Conservation (phyloP, 129 eudicot genomes). For the Flaveria linearis region DNA sequence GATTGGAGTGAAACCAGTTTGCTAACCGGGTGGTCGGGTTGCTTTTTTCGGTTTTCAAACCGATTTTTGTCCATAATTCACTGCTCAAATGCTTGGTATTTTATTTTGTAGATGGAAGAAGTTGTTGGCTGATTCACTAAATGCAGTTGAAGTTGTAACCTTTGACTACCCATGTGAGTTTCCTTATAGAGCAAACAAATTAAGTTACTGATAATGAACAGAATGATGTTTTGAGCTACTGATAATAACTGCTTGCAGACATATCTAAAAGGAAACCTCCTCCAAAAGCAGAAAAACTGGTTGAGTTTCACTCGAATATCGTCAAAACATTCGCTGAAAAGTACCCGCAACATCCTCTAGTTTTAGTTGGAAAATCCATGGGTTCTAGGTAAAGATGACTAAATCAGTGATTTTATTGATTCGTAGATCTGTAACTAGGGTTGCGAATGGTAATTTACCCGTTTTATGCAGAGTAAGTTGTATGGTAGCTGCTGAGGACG, state of each 20-base stretch:
- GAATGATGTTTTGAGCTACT: not conserved
- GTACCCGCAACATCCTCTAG: slow-evolving; percentile 72
- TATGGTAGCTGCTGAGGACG: slow-evolving; percentile 72
- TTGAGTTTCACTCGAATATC: slow-evolving; percentile 67
- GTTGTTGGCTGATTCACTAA: slow-evolving; percentile 56
- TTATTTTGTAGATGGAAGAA: slow-evolving; percentile 71
- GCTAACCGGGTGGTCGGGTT: too few species aligned
- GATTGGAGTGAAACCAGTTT: too few species aligned
- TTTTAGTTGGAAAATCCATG: slow-evolving; percentile 87
- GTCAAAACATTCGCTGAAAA: slow-evolving; percentile 50
- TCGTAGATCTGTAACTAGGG: not conserved
- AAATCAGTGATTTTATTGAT: not conserved
- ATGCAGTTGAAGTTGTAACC: slow-evolving; percentile 78
- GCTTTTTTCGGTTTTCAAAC: too few species aligned
- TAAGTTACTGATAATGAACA: not conserved
- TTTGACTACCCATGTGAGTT: slow-evolving; percentile 89
- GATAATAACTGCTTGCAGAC: slow-evolving; percentile 42
- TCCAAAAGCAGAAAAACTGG: slow-evolving; percentile 83
- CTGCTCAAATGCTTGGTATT: slow-evolving; percentile 2
- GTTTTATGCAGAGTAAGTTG: slow-evolving; percentile 64
- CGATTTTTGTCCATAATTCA: not conserved
- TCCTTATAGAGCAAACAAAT: not conserved
- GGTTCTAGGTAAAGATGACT: slow-evolving; percentile 70
- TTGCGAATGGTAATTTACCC: not conserved
- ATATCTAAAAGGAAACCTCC: slow-evolving; percentile 63